Evolutionary conservation across 495 filamentous ascomycete species (phyloP), one percentile per base, ranked within the genome.

Genomic region (Hyaloscypha hepaticicola): DNA sequence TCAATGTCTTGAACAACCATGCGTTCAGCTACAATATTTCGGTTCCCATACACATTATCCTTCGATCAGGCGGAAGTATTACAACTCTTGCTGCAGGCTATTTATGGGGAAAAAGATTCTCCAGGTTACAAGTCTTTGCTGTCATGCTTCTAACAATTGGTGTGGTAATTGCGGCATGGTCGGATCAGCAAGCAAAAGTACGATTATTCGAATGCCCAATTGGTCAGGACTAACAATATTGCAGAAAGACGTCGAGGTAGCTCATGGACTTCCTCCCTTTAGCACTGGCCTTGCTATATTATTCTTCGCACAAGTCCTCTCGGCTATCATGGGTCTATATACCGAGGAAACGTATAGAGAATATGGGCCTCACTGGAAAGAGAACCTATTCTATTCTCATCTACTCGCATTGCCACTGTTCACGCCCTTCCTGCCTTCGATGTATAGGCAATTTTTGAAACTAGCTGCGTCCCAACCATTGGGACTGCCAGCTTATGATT

Each of bases 11-110:
- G 63, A 99, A 99, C 77, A 99, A 99, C 70, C 94, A 93, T 80
- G 95, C 95, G 6, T 98, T 99, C 73, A 93, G 91, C 63, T 98
- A 96, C 77, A 88, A 91, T 64, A 98, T 99, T 55, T 96, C 91
- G 5, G 94, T 99, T 0, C 95, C 95, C 25, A 86, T 99, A 52
- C 95, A 99, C 72, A 99, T 98, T 69, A 97, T 99, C 64, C 79
- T 99, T 7, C 89, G 95, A 22, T 96, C 93, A 48, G 96, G 93
- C 25, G 96, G 95, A 9, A 96, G 92, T 64, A 94, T 97, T 53
- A 93, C 93, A 0, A 98, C 95, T 0, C 92, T 99, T 83, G 74
- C 87, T 7, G 89, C 94, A 41, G 95, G 95, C 26, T 91, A 85
- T 71, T 38, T 95, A n/a, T 91, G 86, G 65, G 91, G 90, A 12